phyloP scores from a whole-genome alignment of 768 basidiomycete genomes.

The Tricholoma flavovirens region DNA sequence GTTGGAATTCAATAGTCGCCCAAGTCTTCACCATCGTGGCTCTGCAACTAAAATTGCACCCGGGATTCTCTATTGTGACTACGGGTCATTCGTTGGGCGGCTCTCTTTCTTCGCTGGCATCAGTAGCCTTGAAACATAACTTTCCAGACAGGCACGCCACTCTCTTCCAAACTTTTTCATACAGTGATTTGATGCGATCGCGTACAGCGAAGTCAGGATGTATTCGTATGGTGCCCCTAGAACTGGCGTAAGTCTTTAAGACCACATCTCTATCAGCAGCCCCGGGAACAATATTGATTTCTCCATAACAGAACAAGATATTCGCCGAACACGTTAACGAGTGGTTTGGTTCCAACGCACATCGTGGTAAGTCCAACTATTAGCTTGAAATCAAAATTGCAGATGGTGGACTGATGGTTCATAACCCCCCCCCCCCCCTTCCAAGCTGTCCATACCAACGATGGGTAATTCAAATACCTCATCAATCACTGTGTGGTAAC shows the following conservation, averaged over 20 bases:
- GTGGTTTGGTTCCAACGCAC: slow-evolving; percentile 33
- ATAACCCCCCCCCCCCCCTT: too few relatives aligned
- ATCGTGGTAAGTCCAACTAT: slow-evolving; percentile 32
- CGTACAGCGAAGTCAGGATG: slow-evolving; percentile 28
- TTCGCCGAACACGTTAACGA: slow-evolving; percentile 42
- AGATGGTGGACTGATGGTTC: neutral
- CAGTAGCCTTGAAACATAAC: slow-evolving; percentile 37
- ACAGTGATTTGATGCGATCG: neutral
- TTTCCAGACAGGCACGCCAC: slow-evolving; percentile 30
- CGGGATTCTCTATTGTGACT: slow-evolving; percentile 36
- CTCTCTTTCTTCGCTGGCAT: slow-evolving; percentile 42
- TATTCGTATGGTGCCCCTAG: slow-evolving; percentile 51
- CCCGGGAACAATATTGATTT: neutral
- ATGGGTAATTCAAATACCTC: slow-evolving; percentile 29
- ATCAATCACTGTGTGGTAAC: neutral
- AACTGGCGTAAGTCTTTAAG: slow-evolving; percentile 32
- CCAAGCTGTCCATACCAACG: slow-evolving; percentile 46
- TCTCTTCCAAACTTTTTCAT: neutral
- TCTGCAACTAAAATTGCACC: slow-evolving; percentile 29
- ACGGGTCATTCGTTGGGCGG: slow-evolving; percentile 55
- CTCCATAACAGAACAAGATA: slow-evolving; percentile 32
- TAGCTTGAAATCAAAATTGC: too few relatives aligned
- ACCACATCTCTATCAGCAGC: neutral
- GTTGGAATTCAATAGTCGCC: slow-evolving; percentile 45
- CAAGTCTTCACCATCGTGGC: slow-evolving; percentile 33